Evolutionary conservation across 2,329 filamentous ascomycete genomes (phyloP).

Genomic region (Monosporascus cannonballus): DNA sequence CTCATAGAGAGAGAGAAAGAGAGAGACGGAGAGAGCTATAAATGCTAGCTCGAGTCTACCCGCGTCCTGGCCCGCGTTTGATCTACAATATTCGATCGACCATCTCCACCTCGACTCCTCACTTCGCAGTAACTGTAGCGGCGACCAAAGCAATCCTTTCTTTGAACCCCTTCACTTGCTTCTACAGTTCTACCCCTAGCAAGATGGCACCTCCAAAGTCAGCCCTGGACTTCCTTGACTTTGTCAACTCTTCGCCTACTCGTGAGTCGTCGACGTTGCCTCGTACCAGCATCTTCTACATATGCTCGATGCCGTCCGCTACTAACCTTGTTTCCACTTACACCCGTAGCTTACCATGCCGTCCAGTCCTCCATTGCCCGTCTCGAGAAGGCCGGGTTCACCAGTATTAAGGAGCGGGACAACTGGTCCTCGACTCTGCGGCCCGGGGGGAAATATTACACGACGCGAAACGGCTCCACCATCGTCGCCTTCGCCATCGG

Average conservation of each 20-base stretch:
- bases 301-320: neutral
- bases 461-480: conserved; percentile 88
- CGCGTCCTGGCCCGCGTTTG: neutral
- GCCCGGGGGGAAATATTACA: conserved; percentile 91
- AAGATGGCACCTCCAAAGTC: conserved; percentile 48
- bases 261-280: conserved; percentile 52
- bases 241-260: conserved; percentile 90
- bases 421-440: conserved; percentile 75
- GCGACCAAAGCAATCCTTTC: neutral
- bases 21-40: neutral
- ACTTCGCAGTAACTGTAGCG: too few species aligned
- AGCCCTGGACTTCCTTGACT: conserved; percentile 82
- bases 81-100: too few species aligned
- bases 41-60: neutral
- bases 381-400: conserved; percentile 79
- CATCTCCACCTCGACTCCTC: too few species aligned
- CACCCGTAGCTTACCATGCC: conserved; percentile 79
- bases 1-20: neutral
- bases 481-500: conserved; percentile 91
- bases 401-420: conserved; percentile 82
- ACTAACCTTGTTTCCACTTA: conserved; percentile 9
- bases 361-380: conserved; percentile 72
- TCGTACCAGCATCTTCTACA: conserved; percentile 4
- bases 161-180: neutral
- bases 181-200: conserved; percentile 13